Percentiles rank a stretch among this genome's conserved stretches.
Conservation (phyloP, 2,329 filamentous ascomycete species). For the Pestalotiopsis sp. region DNA sequence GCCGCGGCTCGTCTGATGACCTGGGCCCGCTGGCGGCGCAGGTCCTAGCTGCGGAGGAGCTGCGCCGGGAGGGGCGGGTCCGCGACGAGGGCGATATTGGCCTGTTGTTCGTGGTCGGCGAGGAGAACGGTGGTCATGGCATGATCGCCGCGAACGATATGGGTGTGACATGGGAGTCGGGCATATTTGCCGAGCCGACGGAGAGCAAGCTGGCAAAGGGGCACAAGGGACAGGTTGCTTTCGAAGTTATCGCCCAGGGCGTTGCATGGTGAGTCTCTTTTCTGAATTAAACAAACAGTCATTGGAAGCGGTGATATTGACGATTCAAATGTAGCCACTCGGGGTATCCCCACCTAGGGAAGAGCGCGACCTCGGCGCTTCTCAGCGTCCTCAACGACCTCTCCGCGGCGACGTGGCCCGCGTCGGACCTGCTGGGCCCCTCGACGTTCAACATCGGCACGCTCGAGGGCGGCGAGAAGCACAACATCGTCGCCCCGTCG, state of each 20-base stretch:
- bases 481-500: slow-evolving; percentile 40
- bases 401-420: slow-evolving; percentile 30
- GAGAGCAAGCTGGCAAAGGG: slow-evolving; percentile 54
- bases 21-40: slow-evolving; percentile 47
- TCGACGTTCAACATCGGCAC: slow-evolving; percentile 43
- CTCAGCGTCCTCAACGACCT: slow-evolving; percentile 35
- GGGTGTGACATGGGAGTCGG: slow-evolving; percentile 43
- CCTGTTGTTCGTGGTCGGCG: slow-evolving; percentile 46
- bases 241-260: slow-evolving; percentile 32
- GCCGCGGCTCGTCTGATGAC: slow-evolving; percentile 45
- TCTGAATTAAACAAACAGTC: not conserved
- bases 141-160: slow-evolving; percentile 53
- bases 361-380: slow-evolving; percentile 35
- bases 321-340: slow-evolving; percentile 29
- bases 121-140: slow-evolving; percentile 56
- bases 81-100: slow-evolving; percentile 28
- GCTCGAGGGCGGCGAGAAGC: slow-evolving; percentile 38
- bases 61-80: slow-evolving; percentile 26
- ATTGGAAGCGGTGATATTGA: not conserved
- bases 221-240: slow-evolving; percentile 50
- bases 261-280: slow-evolving; percentile 25
- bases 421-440: slow-evolving; percentile 38
- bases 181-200: slow-evolving; percentile 58
- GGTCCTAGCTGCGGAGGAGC: slow-evolving; percentile 45
- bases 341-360: slow-evolving; percentile 36